Evolutionary conservation across 2,329 filamentous ascomycete species (phyloP).

Genomic region (Diaporthe eres): DNA sequence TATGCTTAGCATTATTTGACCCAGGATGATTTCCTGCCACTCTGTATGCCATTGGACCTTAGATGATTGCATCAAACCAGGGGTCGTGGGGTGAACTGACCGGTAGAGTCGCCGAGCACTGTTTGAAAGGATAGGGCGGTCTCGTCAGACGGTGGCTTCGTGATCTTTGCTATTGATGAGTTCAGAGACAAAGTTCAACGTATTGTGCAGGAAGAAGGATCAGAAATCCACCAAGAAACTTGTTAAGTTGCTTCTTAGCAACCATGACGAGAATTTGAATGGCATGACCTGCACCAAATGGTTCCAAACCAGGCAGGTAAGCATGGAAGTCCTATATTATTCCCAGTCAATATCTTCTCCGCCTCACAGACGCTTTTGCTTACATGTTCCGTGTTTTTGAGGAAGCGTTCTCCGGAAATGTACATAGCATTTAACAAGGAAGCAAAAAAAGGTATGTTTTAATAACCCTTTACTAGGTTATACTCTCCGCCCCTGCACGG

Average conservation of each 20-base stretch:
- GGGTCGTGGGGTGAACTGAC: not conserved
- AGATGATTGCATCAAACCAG: not conserved
- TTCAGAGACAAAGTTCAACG: not conserved
- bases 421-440: not conserved
- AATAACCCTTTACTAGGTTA: too few relatives aligned
- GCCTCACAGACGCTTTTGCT: not conserved
- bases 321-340: not conserved
- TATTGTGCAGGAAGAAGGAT: not conserved
- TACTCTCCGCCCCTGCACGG: not conserved
- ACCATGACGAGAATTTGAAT: not conserved
- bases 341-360: not conserved
- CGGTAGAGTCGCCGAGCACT: not conserved
- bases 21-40: not conserved
- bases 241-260: not conserved
- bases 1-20: not conserved
- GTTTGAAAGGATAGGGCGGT: not conserved
- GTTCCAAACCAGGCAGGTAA: not conserved
- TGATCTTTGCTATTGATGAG: not conserved
- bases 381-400: not conserved
- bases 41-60: not conserved
- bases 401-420: not conserved
- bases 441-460: not conserved
- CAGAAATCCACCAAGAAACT: not conserved
- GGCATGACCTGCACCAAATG: not conserved
- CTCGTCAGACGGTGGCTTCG: not conserved